Evolutionary conservation across 345 rosid species (phyloP).

Genomic region (Rhodamnia argentea): DNA sequence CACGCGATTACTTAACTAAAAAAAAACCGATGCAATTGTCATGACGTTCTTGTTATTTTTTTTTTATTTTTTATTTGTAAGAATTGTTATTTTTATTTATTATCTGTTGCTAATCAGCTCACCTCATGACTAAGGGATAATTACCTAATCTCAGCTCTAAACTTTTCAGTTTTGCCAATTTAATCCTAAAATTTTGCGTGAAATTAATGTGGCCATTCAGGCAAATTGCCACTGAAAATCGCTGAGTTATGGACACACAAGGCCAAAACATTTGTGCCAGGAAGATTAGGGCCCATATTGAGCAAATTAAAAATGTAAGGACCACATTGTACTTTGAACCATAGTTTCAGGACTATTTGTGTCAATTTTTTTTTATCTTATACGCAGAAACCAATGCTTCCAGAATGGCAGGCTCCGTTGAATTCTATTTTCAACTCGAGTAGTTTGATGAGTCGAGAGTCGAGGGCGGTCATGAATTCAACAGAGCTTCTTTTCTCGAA

Average conservation of each 20-base stretch:
- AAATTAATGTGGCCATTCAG: not conserved
- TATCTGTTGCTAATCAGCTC: not conserved
- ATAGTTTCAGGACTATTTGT: too few species aligned
- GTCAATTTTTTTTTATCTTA: too few species aligned
- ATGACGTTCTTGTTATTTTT: not conserved
- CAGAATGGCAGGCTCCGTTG: too few species aligned
- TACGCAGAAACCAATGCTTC: too few species aligned
- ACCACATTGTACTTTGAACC: too few species aligned
- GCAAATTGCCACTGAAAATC: not conserved
- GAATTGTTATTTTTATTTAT: not conserved
- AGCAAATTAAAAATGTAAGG: too few species aligned
- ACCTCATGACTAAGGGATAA: not conserved
- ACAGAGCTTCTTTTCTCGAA: not conserved
- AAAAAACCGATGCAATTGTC: not conserved
- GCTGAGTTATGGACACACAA: too few species aligned
- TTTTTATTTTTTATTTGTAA: not conserved
- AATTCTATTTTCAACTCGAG: too few species aligned
- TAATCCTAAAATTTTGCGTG: fast-evolving
- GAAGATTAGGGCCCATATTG: too few species aligned
- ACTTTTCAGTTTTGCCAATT: fast-evolving
- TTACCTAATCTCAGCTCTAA: not conserved
- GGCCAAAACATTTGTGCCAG: too few species aligned
- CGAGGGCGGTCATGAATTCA: not conserved
- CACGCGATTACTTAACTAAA: not conserved
- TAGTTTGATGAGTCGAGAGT: too few species aligned